Evolutionary conservation across 306 rosid species (phyloP).

Genomic region (Cucurbita argyrosperma): DNA sequence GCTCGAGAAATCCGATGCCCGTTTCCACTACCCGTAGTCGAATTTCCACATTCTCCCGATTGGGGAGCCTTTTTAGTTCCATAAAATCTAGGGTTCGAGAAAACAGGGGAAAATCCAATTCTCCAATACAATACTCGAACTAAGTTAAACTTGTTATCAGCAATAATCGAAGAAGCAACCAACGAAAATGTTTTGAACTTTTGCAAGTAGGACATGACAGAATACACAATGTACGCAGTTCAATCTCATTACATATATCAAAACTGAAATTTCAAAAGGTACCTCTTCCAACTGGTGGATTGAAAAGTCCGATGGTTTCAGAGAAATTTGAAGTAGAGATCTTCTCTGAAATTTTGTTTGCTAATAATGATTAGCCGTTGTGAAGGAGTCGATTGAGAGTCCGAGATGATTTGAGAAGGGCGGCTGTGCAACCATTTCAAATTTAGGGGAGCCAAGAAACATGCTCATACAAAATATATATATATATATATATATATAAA

Average conservation of each 20-base stretch:
- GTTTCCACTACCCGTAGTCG: background rate
- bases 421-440: background rate
- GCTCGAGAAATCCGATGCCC: conserved; percentile 5
- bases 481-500: too few species aligned
- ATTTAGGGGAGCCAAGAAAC: background rate
- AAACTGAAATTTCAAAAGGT: background rate
- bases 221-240: background rate
- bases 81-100: conserved; percentile 30
- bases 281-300: background rate
- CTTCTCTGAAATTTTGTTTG: background rate
- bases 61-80: conserved; percentile 11
- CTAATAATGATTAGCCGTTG: background rate
- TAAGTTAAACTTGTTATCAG: background rate
- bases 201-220: conserved; percentile 29
- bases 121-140: conserved; percentile 2
- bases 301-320: background rate
- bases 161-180: conserved; percentile 16
- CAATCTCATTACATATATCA: background rate
- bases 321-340: background rate
- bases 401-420: background rate
- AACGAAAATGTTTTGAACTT: conserved; percentile 13
- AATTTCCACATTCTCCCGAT: background rate
- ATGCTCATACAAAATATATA: too few species aligned
- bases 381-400: background rate
- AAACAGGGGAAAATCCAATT: conserved; percentile 6